Conservation (phyloP, 257 asterid species). For the Knoxia roxburghii region DNA sequence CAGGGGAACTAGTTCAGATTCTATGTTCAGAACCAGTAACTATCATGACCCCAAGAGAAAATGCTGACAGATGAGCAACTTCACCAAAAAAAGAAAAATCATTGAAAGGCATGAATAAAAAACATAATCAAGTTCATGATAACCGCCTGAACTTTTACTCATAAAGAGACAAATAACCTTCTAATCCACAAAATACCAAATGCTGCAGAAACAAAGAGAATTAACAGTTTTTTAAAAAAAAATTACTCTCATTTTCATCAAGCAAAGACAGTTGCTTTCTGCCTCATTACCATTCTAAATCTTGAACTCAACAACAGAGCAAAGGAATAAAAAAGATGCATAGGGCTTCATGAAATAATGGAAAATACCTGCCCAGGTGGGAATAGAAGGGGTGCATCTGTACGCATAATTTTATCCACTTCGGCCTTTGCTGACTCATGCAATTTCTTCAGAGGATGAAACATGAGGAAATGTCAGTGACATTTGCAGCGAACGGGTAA, state of each 20-base stretch:
- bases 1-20: neutral
- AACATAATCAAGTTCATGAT: neutral
- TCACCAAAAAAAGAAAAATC: no score
- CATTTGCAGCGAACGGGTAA: neutral
- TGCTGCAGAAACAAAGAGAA: neutral
- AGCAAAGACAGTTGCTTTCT: neutral
- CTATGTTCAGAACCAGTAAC: neutral
- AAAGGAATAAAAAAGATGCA: conserved; percentile 1
- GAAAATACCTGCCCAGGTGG: conserved; percentile 87
- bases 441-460: conserved; percentile 37
- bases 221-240: no score
- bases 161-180: neutral
- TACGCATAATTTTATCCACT: conserved; percentile 82
- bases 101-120: neutral
- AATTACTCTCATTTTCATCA: no score
- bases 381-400: conserved; percentile 85
- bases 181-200: neutral
- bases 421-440: conserved; percentile 64
- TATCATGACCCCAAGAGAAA: neutral
- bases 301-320: neutral
- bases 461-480: neutral
- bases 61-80: neutral
- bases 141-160: neutral
- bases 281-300: neutral
- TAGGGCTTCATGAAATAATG: neutral